Percentiles rank a stretch among this genome's conserved stretches.
These are phyloP conservation scores for Phytophthora agathidicida DNA, from an alignment of 352 stramenopile species.

Conservation along the genomic window DNA sequence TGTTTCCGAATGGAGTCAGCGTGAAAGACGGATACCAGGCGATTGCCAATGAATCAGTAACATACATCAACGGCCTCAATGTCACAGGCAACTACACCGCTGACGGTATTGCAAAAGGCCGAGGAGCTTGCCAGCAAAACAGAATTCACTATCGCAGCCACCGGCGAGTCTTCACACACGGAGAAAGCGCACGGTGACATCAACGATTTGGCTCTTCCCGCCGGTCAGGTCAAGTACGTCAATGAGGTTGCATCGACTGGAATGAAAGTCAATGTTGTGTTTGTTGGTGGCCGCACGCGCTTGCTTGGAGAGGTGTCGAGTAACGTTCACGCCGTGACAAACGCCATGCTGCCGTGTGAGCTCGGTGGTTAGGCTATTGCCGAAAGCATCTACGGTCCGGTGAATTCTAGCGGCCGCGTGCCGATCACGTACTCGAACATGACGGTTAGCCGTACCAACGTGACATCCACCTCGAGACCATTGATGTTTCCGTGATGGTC, in stretches of 20 bases:
- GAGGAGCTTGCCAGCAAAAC: constrained; percentile 56
- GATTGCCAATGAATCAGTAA: constrained; percentile 32
- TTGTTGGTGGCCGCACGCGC: constrained; percentile 76
- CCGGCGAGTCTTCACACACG: constrained; percentile 79
- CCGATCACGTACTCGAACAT: constrained; percentile 68
- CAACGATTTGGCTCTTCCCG: constrained; percentile 64
- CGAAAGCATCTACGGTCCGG: constrained; percentile 77
- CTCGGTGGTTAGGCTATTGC: constrained; percentile 81
- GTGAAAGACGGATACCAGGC: constrained; percentile 60
- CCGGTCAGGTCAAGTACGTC: constrained; percentile 79
- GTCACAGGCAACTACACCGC: constrained; percentile 51
- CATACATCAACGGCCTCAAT: constrained; percentile 64
- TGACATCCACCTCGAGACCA: constrained; percentile 35
- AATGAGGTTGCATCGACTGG: constrained; percentile 56
- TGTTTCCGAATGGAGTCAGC: constrained; percentile 64
- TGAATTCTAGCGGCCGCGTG: constrained; percentile 83
- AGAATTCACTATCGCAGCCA: constrained; percentile 67
- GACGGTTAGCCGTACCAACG: constrained; percentile 36
- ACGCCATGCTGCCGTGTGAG: constrained; percentile 78
- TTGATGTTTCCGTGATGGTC: constrained; percentile 63
- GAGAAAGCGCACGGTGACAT: constrained; percentile 87
- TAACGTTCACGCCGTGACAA: constrained; percentile 69
- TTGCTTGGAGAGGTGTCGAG: constrained; percentile 60
- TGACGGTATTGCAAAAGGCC: constrained; percentile 51
- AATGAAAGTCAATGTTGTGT: constrained; percentile 78